Conservation (phyloP, 495 filamentous ascomycete species). For the Aspergillus nanangensis region DNA sequence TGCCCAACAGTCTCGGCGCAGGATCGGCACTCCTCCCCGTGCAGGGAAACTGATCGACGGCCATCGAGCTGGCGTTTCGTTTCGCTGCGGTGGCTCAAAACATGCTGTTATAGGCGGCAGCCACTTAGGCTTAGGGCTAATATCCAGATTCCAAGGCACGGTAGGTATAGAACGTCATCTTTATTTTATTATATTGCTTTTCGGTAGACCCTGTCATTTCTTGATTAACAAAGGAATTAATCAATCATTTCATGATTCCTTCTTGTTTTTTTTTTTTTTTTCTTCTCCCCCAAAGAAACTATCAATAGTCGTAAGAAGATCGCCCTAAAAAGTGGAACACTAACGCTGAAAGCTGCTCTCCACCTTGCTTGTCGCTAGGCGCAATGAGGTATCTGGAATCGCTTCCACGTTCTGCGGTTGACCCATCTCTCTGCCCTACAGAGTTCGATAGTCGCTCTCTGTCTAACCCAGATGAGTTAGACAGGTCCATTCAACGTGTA, state of each 20-base stretch:
- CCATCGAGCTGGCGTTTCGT: background rate
- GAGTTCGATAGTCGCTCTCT: slow-evolving; percentile 1
- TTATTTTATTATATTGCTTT: no score
- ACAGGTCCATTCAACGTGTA: background rate
- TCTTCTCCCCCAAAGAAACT: no score
- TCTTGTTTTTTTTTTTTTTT: no score
- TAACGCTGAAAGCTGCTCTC: background rate
- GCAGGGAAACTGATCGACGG: background rate
- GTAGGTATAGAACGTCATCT: background rate
- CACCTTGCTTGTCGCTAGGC: no score
- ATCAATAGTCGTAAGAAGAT: no score
- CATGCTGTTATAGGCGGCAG: background rate
- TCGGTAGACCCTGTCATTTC: no score
- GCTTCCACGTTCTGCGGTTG: background rate
- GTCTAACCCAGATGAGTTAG: background rate
- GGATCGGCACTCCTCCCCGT: background rate
- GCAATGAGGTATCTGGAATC: no score
- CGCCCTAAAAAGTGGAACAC: no score
- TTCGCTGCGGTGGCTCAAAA: background rate
- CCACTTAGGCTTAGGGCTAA: no score
- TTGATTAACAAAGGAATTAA: no score
- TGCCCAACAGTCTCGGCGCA: slow-evolving; percentile 5
- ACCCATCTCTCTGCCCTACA: background rate
- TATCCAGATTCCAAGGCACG: background rate
- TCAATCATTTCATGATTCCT: no score